A percentile compares a stretch with the other conserved stretches of the same genome.
Conservation (phyloP, 495 filamentous ascomycete genomes). For the Sordaria brevicollis region DNA sequence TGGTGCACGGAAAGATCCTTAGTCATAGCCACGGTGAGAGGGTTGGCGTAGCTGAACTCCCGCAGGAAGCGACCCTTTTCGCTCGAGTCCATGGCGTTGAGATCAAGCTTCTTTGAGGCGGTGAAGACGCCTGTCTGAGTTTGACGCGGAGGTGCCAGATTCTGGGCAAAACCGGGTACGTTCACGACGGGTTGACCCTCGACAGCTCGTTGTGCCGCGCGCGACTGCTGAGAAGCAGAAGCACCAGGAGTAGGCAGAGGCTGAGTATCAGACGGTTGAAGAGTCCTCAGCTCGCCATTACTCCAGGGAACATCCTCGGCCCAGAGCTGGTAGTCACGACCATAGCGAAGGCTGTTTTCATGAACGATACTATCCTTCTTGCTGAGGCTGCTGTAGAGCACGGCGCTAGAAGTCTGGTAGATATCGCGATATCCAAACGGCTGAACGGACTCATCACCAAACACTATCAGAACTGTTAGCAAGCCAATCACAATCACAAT, state of each 20-base stretch:
- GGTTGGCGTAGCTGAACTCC: slow-evolving; percentile 11
- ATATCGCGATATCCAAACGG: slow-evolving; percentile 16
- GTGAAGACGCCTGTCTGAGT: neutral
- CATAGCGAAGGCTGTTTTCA: neutral
- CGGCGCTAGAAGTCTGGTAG: neutral
- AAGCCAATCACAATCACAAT: neutral
- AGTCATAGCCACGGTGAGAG: slow-evolving; percentile 8
- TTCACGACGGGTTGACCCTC: neutral
- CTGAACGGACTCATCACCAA: neutral
- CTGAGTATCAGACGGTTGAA: slow-evolving; percentile 5
- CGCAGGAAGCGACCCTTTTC: slow-evolving; percentile 4
- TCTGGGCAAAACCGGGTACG: neutral
- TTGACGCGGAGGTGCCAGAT: neutral
- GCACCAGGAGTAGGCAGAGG: neutral
- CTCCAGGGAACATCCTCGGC: neutral
- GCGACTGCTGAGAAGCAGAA: neutral
- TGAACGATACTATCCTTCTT: neutral
- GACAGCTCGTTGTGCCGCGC: neutral
- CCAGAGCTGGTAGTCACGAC: slow-evolving; percentile 13
- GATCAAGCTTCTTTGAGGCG: neutral
- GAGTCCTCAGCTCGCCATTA: neutral
- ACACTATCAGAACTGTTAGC: neutral
- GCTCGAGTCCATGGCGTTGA: neutral
- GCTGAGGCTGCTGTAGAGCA: neutral
- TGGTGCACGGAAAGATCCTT: slow-evolving; percentile 18